Evolutionary conservation across 306 rosid species (phyloP).

Genomic region (Castanea mollissima): DNA sequence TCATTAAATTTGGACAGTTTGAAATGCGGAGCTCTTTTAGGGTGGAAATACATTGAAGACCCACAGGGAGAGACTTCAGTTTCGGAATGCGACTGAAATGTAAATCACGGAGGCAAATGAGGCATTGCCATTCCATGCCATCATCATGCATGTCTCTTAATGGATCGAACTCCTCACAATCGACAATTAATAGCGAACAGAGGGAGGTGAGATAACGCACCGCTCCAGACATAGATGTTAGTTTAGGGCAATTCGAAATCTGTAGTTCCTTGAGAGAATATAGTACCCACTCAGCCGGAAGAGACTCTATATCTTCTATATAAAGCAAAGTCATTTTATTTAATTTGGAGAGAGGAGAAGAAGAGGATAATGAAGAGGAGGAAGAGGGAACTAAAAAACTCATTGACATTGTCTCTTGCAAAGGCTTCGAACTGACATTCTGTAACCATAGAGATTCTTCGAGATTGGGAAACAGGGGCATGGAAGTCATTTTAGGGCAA

Average conservation of each 20-base stretch:
- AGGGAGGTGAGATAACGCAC: not conserved
- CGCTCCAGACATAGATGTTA: too few species aligned
- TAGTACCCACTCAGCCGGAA: not conserved
- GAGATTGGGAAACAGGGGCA: too few species aligned
- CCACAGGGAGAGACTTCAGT: too few species aligned
- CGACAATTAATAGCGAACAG: accelerated
- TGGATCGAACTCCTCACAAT: too few species aligned
- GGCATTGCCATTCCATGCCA: not conserved
- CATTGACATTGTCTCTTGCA: too few species aligned
- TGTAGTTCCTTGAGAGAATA: not conserved
- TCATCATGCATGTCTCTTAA: not conserved
- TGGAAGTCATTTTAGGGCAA: too few species aligned
- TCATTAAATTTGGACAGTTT: too few species aligned
- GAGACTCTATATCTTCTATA: not conserved
- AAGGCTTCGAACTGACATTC: too few species aligned
- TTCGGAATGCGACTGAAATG: not conserved
- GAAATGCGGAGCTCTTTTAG: too few species aligned
- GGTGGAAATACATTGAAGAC: too few species aligned
- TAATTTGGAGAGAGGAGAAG: not conserved
- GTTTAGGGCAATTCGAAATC: not conserved
- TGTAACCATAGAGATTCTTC: too few species aligned
- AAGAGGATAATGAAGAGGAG: not conserved
- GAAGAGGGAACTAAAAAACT: too few species aligned
- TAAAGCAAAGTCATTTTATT: accelerated
- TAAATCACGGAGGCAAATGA: not conserved